These are phyloP conservation scores for Polyporus arcularius DNA, from an alignment of 768 basidiomycete species.

Conservation along the genomic window DNA sequence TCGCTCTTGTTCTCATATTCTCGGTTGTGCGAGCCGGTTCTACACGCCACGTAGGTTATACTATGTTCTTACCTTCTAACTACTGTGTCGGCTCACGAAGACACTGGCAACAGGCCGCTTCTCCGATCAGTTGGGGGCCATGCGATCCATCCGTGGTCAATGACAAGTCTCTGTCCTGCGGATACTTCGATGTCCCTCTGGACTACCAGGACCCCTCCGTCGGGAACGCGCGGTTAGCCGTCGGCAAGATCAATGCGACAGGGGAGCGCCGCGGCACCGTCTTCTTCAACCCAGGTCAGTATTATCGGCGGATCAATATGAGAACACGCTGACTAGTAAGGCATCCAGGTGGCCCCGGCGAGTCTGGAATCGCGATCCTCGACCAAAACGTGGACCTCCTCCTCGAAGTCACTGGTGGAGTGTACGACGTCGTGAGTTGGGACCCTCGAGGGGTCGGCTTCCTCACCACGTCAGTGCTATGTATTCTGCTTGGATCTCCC, in stretches of 20 bases:
- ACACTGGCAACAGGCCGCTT: background rate
- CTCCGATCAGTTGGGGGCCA: background rate
- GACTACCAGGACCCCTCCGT: slow-evolving; percentile 1
- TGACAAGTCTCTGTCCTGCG: background rate
- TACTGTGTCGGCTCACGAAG: too few species aligned
- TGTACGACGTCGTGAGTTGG: slow-evolving; percentile 8
- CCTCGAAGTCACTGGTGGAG: background rate
- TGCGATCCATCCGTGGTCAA: background rate
- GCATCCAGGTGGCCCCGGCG: background rate
- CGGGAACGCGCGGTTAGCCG: background rate
- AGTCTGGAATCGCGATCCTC: background rate
- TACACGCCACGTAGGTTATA: too few species aligned
- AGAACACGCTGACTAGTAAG: background rate
- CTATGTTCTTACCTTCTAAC: too few species aligned
- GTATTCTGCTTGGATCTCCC: background rate
- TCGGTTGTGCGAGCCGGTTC: too few species aligned
- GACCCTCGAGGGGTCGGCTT: background rate
- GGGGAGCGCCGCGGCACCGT: slow-evolving; percentile 1
- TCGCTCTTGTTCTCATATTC: too few species aligned
- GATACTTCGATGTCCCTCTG: slow-evolving; percentile 1
- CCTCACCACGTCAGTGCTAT: slow-evolving; percentile 1
- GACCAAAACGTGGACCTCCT: background rate
- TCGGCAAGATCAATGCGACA: background rate
- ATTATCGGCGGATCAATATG: too few species aligned
- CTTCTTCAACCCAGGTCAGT: slow-evolving; percentile 4